Evolutionary conservation across 371 early-diverging fungal species (phyloP).

Genomic region (Thermomucor indicae-seudaticae): DNA sequence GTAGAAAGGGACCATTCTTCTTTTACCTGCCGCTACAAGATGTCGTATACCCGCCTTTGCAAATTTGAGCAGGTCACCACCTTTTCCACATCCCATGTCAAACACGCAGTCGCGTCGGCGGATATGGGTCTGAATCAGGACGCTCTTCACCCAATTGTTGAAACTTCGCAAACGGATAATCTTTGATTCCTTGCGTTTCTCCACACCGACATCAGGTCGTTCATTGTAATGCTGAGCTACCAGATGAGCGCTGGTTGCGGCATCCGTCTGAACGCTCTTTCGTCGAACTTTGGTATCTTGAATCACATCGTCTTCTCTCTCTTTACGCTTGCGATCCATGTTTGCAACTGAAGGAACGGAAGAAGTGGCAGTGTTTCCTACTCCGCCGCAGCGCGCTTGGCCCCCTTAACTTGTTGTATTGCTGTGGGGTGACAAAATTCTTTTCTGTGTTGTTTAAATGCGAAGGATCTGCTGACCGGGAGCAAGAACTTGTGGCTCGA

Average conservation of each 20-base stretch:
- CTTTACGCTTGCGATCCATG: not conserved
- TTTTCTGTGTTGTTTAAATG: too few relatives aligned
- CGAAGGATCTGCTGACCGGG: too few relatives aligned
- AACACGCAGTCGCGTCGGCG: conserved; percentile 58
- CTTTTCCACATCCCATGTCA: conserved; percentile 98
- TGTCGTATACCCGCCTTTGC: conserved; percentile 63
- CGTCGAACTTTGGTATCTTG: conserved; percentile 7
- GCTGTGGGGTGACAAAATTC: too few relatives aligned
- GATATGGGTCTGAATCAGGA: conserved; percentile 75
- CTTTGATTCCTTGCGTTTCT: conserved; percentile 72
- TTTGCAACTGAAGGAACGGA: too few relatives aligned
- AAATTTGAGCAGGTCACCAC: conserved; percentile 98
- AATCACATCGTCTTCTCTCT: not conserved
- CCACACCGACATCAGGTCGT: conserved; percentile 74
- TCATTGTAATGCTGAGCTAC: conserved; percentile 95
- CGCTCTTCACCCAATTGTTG: conserved; percentile 97
- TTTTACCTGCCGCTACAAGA: conserved; percentile 69
- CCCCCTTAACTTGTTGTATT: too few relatives aligned
- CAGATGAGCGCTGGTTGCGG: conserved; percentile 15
- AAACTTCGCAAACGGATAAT: conserved; percentile 87
- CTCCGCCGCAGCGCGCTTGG: too few relatives aligned
- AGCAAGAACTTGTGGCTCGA: too few relatives aligned
- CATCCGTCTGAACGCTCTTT: not conserved
- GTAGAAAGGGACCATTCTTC: not conserved
- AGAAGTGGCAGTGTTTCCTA: too few relatives aligned